Evolutionary conservation across 805 yeast species (phyloP).

Genomic region (Ogataea corticis): DNA sequence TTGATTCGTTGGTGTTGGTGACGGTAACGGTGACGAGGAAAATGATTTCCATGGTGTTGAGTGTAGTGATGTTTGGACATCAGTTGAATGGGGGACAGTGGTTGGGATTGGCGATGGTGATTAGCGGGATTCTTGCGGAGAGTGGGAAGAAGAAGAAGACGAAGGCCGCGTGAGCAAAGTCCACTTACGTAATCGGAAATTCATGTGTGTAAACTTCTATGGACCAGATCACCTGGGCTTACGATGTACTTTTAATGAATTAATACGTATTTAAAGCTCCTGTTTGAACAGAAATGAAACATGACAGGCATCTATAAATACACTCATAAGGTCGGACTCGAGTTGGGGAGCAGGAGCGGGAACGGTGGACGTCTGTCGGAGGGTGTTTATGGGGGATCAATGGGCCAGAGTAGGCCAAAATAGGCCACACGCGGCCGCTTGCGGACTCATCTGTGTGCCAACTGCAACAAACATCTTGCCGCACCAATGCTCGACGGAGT

Average conservation of each 20-base stretch:
- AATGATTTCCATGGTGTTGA: constrained; percentile 90
- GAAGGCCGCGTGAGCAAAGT: background rate
- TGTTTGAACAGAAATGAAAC: constrained; percentile 5
- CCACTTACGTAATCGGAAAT: too few relatives aligned
- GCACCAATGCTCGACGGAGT: constrained; percentile 52
- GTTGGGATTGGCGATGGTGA: constrained; percentile 77
- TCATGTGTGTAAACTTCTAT: too few relatives aligned
- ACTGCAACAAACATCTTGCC: constrained; percentile 43
- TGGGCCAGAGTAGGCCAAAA: too few relatives aligned
- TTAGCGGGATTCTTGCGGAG: constrained; percentile 83
- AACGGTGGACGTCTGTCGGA: too few relatives aligned
- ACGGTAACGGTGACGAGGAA: constrained; percentile 96
- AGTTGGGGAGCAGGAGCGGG: too few relatives aligned
- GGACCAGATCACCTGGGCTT: too few relatives aligned
- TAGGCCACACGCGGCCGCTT: too few relatives aligned
- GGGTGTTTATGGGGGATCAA: background rate
- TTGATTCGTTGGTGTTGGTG: constrained; percentile 81
- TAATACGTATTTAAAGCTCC: background rate
- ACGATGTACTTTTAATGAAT: background rate
- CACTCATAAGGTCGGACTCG: constrained; percentile 8
- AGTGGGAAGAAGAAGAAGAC: constrained; percentile 26
- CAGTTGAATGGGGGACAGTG: constrained; percentile 63
- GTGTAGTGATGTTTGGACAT: constrained; percentile 89
- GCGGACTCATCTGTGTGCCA: constrained; percentile 38
- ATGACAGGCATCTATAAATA: constrained; percentile 7